These are phyloP conservation scores for Fistulinella cinereoalba DNA, from an alignment of 1,284 basidiomycete species.

Conservation along the genomic window DNA sequence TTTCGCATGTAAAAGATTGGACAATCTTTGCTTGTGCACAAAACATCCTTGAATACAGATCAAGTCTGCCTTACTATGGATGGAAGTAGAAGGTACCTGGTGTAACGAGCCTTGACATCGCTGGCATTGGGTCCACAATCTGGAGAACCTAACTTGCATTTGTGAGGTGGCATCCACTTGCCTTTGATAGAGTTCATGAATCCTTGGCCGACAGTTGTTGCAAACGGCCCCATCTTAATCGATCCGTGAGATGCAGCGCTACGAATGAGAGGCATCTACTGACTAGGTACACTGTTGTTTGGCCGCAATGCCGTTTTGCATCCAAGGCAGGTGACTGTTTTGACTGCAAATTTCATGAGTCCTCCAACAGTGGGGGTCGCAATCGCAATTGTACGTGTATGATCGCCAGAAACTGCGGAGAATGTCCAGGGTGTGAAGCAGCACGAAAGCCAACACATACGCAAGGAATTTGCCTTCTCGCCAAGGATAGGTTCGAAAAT, in stretches of 20 bases:
- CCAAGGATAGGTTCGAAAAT: slow-evolving; percentile 98
- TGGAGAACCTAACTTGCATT: slow-evolving; percentile 85
- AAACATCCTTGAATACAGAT: slow-evolving; percentile 67
- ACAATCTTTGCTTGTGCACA: slow-evolving; percentile 96
- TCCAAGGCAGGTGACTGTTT: slow-evolving; percentile 88
- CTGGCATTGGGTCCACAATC: slow-evolving; percentile 96
- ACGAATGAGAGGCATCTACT: slow-evolving; percentile 4
- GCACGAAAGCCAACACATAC: slow-evolving; percentile 47
- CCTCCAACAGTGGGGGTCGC: slow-evolving; percentile 93
- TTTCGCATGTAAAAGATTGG: slow-evolving; percentile 98
- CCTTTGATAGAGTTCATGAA: slow-evolving; percentile 90
- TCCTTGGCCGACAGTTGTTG: slow-evolving; percentile 81
- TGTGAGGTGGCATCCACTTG: slow-evolving; percentile 75
- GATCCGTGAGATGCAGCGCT: slow-evolving; percentile 6
- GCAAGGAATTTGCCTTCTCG: slow-evolving; percentile 78
- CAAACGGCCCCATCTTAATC: slow-evolving; percentile 83
- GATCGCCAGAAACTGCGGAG: slow-evolving; percentile 81
- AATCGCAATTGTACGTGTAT: slow-evolving; percentile 90
- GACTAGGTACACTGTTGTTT: slow-evolving; percentile 71
- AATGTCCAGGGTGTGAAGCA: slow-evolving; percentile 7
- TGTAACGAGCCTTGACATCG: slow-evolving; percentile 94
- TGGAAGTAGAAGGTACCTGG: slow-evolving; percentile 53
- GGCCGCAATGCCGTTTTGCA: slow-evolving; percentile 84
- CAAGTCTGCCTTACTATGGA: background rate
- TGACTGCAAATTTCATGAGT: slow-evolving; percentile 96